A percentile compares a stretch with the other conserved stretches of the same genome.
Evolutionary conservation across 2,329 filamentous ascomycete species (phyloP).

Genomic region (Botrytis squamosa): DNA sequence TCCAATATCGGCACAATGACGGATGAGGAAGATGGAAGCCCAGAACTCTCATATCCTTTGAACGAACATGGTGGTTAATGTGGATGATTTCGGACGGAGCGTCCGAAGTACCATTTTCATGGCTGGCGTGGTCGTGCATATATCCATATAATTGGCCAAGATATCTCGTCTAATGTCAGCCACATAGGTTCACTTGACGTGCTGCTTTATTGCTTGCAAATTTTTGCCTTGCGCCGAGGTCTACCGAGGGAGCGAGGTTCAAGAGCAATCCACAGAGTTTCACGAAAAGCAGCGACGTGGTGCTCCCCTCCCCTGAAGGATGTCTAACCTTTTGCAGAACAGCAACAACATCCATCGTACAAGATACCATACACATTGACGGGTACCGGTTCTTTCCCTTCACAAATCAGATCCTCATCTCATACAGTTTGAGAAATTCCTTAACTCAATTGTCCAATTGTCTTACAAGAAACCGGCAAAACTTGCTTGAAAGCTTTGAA

Average conservation of each 20-base stretch:
- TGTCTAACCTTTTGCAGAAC: constrained; percentile 1
- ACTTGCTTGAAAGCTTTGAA: background rate
- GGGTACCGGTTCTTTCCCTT: constrained; percentile 4
- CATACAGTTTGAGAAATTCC: background rate
- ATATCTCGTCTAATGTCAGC: constrained; percentile 16
- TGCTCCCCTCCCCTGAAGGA: background rate
- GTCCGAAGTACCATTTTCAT: constrained; percentile 18
- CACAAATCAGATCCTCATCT: background rate
- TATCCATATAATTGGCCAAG: constrained; percentile 13
- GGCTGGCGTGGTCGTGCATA: constrained; percentile 21
- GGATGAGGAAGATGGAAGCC: constrained; percentile 5
- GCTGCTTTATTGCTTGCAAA: constrained; percentile 14
- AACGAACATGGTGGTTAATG: constrained; percentile 8
- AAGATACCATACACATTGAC: constrained; percentile 2
- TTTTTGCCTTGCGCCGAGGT: constrained; percentile 10
- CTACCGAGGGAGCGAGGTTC: constrained; percentile 3
- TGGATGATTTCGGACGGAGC: constrained; percentile 15
- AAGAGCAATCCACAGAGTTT: background rate
- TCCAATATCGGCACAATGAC: background rate
- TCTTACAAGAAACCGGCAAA: background rate
- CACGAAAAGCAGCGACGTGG: constrained; percentile 17
- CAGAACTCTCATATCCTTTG: background rate
- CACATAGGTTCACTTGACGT: constrained; percentile 3
- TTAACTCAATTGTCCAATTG: constrained; percentile 1
- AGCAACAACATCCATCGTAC: constrained; percentile 11